Percentiles rank a stretch among this genome's conserved stretches.
phyloP scores from a whole-genome alignment of 2,329 filamentous ascomycete genomes.

The Tolypocladium cylindrosporum region DNA sequence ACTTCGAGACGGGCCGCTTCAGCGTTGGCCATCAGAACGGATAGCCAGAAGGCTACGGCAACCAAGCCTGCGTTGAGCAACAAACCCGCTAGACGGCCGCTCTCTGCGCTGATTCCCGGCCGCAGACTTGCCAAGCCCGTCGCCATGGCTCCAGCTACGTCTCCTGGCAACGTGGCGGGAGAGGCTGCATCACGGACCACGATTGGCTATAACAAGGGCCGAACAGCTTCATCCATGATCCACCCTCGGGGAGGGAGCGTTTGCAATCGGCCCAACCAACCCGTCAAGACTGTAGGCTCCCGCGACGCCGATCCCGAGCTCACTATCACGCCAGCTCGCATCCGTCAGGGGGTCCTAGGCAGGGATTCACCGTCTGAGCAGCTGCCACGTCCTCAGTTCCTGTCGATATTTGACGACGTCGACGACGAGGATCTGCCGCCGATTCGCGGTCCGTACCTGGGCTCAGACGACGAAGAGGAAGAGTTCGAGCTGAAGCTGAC shows the following conservation, averaged over 20 bases:
- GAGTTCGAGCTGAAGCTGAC: slow-evolving; percentile 46
- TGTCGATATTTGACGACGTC: slow-evolving; percentile 49
- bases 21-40: slow-evolving; percentile 27
- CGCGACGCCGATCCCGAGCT: slow-evolving; percentile 13
- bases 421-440: slow-evolving; percentile 25
- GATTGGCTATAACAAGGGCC: slow-evolving; percentile 75
- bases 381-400: slow-evolving; percentile 38
- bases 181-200: slow-evolving; percentile 67
- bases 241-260: slow-evolving; percentile 14
- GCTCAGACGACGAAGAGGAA: slow-evolving; percentile 37
- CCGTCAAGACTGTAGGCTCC: slow-evolving; percentile 6
- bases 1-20: slow-evolving; percentile 43
- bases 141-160: slow-evolving; percentile 34
- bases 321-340: slow-evolving; percentile 38
- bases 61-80: neutral
- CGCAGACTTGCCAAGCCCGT: slow-evolving; percentile 24
- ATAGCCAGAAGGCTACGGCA: neutral
- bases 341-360: slow-evolving; percentile 14
- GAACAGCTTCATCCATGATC: slow-evolving; percentile 40
- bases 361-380: slow-evolving; percentile 6
- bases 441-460: slow-evolving; percentile 11
- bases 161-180: slow-evolving; percentile 49
- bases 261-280: slow-evolving; percentile 6
- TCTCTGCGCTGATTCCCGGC: slow-evolving; percentile 19
- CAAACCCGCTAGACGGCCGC: slow-evolving; percentile 12